A percentile compares a stretch with the other conserved stretches of the same genome.
Evolutionary conservation across 1,284 basidiomycete species (phyloP).

Genomic region (Athelia psychrophila): DNA sequence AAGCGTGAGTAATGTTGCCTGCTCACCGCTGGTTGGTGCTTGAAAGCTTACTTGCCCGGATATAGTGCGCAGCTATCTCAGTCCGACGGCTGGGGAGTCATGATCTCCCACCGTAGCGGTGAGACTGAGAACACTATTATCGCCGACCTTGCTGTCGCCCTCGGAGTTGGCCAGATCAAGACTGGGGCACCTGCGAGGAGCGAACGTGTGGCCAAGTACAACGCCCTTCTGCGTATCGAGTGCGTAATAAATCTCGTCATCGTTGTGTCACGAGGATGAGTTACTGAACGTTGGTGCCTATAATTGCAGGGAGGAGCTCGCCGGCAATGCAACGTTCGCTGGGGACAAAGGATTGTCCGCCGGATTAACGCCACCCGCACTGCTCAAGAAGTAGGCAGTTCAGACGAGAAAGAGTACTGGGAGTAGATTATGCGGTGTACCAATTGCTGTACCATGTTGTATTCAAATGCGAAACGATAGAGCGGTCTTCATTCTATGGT

Average conservation of each 20-base stretch:
- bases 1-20: slow-evolving; percentile 60
- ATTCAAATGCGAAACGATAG: neutral
- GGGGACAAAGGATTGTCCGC: slow-evolving; percentile 80
- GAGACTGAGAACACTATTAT: slow-evolving; percentile 97
- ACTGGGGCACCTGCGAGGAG: slow-evolving; percentile 94
- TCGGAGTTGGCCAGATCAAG: slow-evolving; percentile 96
- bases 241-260: slow-evolving; percentile 36
- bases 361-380: slow-evolving; percentile 69
- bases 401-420: slow-evolving; percentile 3
- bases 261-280: slow-evolving; percentile 39
- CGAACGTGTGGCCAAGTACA: slow-evolving; percentile 95
- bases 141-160: slow-evolving; percentile 94
- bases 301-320: slow-evolving; percentile 70
- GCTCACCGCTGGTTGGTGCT: slow-evolving; percentile 4
- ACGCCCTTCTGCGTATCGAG: slow-evolving; percentile 88
- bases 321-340: slow-evolving; percentile 64
- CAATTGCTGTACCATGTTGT: neutral
- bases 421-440: neutral
- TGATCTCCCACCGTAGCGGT: slow-evolving; percentile 99
- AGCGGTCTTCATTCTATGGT: neutral
- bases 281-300: slow-evolving; percentile 33
- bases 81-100: slow-evolving; percentile 97
- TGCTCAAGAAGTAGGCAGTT: slow-evolving; percentile 60
- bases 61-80: slow-evolving; percentile 91
- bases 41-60: slow-evolving; percentile 48